Evolutionary conservation across 441 rosid species (phyloP), one percentile per base, ranked within the genome.

Genomic region (Erodium chrysanthum): DNA sequence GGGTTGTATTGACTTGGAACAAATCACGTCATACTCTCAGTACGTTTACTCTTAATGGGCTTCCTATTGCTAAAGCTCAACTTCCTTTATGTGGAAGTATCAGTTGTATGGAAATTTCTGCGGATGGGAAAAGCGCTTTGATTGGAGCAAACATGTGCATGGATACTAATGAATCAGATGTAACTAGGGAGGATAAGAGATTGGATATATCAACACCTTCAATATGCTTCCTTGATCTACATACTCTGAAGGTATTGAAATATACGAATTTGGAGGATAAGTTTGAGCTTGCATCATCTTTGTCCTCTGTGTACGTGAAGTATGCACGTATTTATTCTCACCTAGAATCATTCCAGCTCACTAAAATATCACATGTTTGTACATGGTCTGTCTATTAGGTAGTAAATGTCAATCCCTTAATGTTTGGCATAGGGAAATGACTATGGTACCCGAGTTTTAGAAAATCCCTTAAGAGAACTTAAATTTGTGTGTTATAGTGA

Each of bases 101-200:
- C 76, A 84, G 89, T 74, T 95, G 96, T 86, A 85, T 95, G 80
- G 92, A 90, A 82, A 80, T 95, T 74, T 92, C 97, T 23, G 76
- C 71, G 64, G 96, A 95, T 71, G 96, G 99, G 74, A 80, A 75
- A 68, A 83, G 75, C 69, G 98, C 89, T 59, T 78, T 95, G 82
- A 76, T 90, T 67, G 99, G 87, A 72, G 70, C 90, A 76, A 92
- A 85, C 74, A 83, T 90, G 10, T 68, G 80, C 76, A 73, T 69
- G 44, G 82, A 64, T 70, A 67, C 68, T 64, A 77, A 73, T 60
- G 74, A 77, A 70, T 75, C 80, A 12, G 86, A 79, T 71, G 80
- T 74, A 63, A 68, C 66, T 76, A 68, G 73, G 35, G 81, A 78
- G 75, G 71, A 50, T n/a, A 87, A 77, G 70, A 80, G 74, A 72